phyloP scores from a whole-genome alignment of 164 flowering plant genomes.

The Aristolochia contorta region DNA sequence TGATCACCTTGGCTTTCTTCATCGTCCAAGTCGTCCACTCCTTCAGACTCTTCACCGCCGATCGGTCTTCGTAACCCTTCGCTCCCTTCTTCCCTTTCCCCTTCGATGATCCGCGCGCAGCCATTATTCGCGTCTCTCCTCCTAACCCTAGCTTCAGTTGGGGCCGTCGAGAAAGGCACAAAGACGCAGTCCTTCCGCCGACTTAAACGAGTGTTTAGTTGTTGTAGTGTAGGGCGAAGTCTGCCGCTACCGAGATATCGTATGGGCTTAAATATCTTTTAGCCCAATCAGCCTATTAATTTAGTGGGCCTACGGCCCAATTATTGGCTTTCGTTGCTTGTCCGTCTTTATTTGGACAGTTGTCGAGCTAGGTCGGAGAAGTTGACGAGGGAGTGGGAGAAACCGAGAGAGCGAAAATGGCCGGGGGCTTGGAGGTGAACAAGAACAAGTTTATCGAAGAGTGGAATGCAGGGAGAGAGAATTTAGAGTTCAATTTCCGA shows the following conservation, averaged over 20 bases:
- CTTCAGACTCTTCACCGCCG: constrained; percentile 31
- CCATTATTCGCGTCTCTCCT: constrained; percentile 19
- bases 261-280: too few species aligned
- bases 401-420: constrained; percentile 35
- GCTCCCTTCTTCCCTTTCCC: constrained; percentile 36
- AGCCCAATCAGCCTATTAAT: too few species aligned
- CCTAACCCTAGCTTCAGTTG: constrained; percentile 1
- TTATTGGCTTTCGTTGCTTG: too few species aligned
- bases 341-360: too few species aligned
- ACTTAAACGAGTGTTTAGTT: background rate
- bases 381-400: constrained; percentile 4
- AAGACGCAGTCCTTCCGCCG: background rate
- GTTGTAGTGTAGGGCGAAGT: too few species aligned
- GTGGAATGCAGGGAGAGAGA: constrained; percentile 69
- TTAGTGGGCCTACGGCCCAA: too few species aligned
- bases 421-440: constrained; percentile 81
- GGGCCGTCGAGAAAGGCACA: background rate
- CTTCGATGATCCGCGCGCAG: constrained; percentile 37
- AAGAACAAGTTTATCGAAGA: constrained; percentile 80
- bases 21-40: constrained; percentile 69
- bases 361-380: too few species aligned
- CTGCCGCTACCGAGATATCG: too few species aligned
- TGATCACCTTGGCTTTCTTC: constrained; percentile 68
- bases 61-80: constrained; percentile 24
- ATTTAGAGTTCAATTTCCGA: constrained; percentile 71